Evolutionary conservation across 2,329 filamentous ascomycete species (phyloP), one percentile per base, ranked within the genome.

Genomic region (Lasiodiplodia citricola): DNA sequence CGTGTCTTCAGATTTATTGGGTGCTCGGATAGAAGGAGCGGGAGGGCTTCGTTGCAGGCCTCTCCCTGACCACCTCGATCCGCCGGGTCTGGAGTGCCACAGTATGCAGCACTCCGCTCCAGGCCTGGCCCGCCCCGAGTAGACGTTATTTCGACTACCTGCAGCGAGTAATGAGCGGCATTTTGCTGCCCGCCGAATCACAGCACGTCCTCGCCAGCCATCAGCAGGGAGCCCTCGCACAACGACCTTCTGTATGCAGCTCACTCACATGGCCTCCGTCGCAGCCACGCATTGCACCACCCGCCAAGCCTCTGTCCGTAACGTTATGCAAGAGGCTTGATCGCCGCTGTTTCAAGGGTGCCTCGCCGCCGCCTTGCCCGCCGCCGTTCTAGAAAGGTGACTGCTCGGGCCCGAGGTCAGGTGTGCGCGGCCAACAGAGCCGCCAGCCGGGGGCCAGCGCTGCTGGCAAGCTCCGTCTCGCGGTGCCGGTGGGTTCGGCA

Each of bases 131-230:
- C 67, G 60, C 67, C 58, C 57, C 67, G 67, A 65, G 51, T 58
- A 65, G 67, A 68, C 67, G 67, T 68, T 68, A 65, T 68, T 65
- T 68, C 50, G 67, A 68, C 67, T 58, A 57, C 58, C 58, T 65
- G 67, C 67, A 68, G 56, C 47, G 56, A 54, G 37, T 63, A 64
- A 50, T 58, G 67, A 65, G 58, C 60, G 67, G 41, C 37, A 68
- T 56, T 68, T 57, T 31, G 50, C 41, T 16, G 28, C 25, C 25
- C n/a, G 28, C 47, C 67, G 67, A 65, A 68, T 68, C 67, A 68
- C 58, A 51, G 47, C 47, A 50, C 13, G 16, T 7, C 14, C 23
- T 54, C 56, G 44, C 35, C 50, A 63, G 65, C 52, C 52, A 37
- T 41, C 54, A 58, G 25, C 50, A 67, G 51, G 55, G 47, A 47